Evolutionary conservation across 2,329 filamentous ascomycete species (phyloP).

Genomic region (Rhynchosporium graminicola): DNA sequence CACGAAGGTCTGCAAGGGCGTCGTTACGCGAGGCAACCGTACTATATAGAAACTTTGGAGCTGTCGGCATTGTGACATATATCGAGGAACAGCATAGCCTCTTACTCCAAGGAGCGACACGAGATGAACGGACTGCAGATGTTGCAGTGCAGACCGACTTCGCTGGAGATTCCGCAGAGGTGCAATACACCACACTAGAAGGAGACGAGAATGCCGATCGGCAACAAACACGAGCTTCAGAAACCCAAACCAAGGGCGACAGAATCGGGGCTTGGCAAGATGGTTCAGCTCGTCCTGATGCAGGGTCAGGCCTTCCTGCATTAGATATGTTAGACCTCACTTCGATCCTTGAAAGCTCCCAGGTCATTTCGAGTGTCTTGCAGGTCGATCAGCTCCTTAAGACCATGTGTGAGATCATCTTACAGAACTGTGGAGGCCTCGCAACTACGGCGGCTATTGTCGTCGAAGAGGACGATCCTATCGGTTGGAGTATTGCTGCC

Average conservation of each 20-base stretch:
- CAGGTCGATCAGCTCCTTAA: conserved; percentile 74
- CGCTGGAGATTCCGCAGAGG: conserved; percentile 55
- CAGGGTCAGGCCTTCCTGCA: conserved; percentile 65
- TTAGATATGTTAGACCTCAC: conserved; percentile 83
- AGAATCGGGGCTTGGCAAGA: conserved; percentile 65
- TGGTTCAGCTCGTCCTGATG: conserved; percentile 55
- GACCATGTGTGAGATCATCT: conserved; percentile 79
- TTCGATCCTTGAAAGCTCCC: conserved; percentile 75
- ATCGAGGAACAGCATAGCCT: conserved; percentile 69
- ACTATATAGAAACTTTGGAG: conserved; percentile 69
- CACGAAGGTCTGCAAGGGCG: conserved; percentile 68
- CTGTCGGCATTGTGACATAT: conserved; percentile 66
- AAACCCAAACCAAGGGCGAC: conserved; percentile 54
- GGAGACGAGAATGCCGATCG: conserved; percentile 43
- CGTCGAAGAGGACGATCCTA: conserved; percentile 63
- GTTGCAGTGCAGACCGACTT: conserved; percentile 71
- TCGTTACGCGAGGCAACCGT: conserved; percentile 67
- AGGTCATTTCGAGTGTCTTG: conserved; percentile 77
- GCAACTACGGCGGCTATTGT: conserved; percentile 74
- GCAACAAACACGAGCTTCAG: conserved; percentile 43
- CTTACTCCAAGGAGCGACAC: conserved; percentile 62
- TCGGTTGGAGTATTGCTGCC: conserved; percentile 69
- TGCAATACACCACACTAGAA: conserved; percentile 53
- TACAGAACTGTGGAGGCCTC: conserved; percentile 72
- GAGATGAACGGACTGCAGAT: conserved; percentile 61